phyloP scores from a whole-genome alignment of 495 filamentous ascomycete genomes.

The Aspergillus cristatus region DNA sequence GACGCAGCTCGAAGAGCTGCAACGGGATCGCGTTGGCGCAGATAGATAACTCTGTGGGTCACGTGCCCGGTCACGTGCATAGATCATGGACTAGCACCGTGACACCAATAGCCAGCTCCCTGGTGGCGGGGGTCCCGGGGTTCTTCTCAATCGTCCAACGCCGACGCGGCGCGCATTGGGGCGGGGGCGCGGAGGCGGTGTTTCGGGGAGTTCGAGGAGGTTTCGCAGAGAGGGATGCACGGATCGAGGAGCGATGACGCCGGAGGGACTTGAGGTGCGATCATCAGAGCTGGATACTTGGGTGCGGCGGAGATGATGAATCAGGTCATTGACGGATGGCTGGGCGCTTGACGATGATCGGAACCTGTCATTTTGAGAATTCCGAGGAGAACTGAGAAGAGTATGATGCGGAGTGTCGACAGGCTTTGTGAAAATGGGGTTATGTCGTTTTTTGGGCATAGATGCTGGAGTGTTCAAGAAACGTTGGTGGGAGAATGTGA shows the following conservation, averaged over 20 bases:
- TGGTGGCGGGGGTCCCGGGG: slow-evolving; percentile 62
- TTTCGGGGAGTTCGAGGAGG: slow-evolving; percentile 62
- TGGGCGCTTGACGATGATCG: slow-evolving; percentile 13
- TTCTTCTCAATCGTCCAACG: slow-evolving; percentile 37
- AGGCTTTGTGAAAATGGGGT: slow-evolving; percentile 23
- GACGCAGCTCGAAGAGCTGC: too few species aligned
- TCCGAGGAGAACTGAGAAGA: slow-evolving; percentile 18
- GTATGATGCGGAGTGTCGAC: slow-evolving; percentile 30
- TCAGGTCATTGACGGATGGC: slow-evolving; percentile 39
- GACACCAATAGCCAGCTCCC: slow-evolving; percentile 67
- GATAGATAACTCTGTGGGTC: too few species aligned
- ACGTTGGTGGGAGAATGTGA: too few species aligned
- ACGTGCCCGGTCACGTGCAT: too few species aligned
- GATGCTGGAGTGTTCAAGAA: slow-evolving; percentile 11
- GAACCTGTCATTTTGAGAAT: slow-evolving; percentile 19
- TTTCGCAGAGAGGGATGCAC: slow-evolving; percentile 47
- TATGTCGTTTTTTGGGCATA: slow-evolving; percentile 43
- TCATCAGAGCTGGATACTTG: slow-evolving; percentile 21
- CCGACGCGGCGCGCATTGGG: slow-evolving; percentile 32
- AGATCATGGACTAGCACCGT: too few species aligned
- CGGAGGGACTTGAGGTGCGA: slow-evolving; percentile 6
- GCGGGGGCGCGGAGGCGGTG: slow-evolving; percentile 56
- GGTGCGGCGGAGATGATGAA: slow-evolving; percentile 39
- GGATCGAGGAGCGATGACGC: slow-evolving; percentile 23
- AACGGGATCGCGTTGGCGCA: too few species aligned